These are phyloP conservation scores for Penicillium cosmopolitanum DNA, from an alignment of 495 filamentous ascomycete genomes.

Conservation along the genomic window DNA sequence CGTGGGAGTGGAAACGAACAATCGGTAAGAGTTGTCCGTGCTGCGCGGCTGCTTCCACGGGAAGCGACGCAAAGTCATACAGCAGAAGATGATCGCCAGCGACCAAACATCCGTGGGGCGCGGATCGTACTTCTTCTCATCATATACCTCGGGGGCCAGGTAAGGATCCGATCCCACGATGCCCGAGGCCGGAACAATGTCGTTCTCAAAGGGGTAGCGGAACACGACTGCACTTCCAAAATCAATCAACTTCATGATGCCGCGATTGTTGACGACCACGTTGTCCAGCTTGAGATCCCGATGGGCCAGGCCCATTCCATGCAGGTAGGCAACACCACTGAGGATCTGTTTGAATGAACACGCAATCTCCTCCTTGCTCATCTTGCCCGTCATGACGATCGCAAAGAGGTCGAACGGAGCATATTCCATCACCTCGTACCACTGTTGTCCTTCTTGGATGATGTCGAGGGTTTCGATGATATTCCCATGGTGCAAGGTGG, in stretches of 20 bases:
- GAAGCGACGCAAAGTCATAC: conserved; percentile 94
- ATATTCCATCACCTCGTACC: conserved; percentile 99
- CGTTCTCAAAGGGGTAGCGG: conserved; percentile 94
- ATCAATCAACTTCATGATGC: conserved; percentile 99
- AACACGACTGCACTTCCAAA: conserved; percentile 98
- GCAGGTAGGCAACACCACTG: conserved; percentile 94
- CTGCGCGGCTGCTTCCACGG: conserved; percentile 96
- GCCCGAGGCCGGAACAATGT: conserved; percentile 86
- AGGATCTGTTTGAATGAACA: conserved; percentile 95
- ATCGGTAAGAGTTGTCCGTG: conserved; percentile 90
- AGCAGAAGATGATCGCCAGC: conserved; percentile 97
- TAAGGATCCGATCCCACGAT: conserved; percentile 98
- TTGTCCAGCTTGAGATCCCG: conserved; percentile 98
- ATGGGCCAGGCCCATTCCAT: conserved; percentile 94
- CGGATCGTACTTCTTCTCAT: conserved; percentile 91
- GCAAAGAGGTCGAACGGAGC: conserved; percentile 98
- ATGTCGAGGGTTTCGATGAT: conserved; percentile 98
- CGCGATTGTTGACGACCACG: conserved; percentile 92
- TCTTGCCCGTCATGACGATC: conserved; percentile 99
- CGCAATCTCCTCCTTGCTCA: conserved; percentile 86
- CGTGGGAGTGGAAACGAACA: conserved; percentile 80
- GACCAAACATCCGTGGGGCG: conserved; percentile 97
- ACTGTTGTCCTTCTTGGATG: conserved; percentile 89
- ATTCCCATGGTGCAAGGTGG: conserved; percentile 95
- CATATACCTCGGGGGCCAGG: conserved; percentile 95